phyloP scores from a whole-genome alignment of 139 green algal species.

The Chloropicon primus region DNA sequence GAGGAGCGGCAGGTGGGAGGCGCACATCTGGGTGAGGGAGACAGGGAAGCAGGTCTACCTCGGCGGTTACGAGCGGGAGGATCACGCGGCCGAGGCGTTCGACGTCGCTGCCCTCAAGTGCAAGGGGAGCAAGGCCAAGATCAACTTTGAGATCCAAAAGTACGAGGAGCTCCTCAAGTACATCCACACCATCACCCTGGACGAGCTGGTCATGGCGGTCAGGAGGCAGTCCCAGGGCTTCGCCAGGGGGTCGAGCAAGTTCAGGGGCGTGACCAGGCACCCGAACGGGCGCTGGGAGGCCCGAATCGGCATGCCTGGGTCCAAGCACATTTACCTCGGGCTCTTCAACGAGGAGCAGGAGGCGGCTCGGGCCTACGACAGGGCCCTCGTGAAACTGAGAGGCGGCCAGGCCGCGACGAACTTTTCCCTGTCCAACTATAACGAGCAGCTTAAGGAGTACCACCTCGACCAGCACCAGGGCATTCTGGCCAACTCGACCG shows the following conservation, averaged over 20 bases:
- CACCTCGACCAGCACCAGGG: not conserved
- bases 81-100: constrained; percentile 78
- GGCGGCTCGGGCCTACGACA: constrained; percentile 49
- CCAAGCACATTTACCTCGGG: constrained; percentile 81
- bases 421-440: constrained; percentile 49
- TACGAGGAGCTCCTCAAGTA: constrained; percentile 56
- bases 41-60: constrained; percentile 59
- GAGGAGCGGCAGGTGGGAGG: constrained; percentile 42
- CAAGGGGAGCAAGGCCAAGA: constrained; percentile 48
- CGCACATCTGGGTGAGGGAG: constrained; percentile 80
- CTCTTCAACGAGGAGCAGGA: constrained; percentile 40
- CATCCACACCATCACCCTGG: constrained; percentile 58
- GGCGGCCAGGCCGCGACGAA: constrained; percentile 67
- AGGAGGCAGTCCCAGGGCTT: constrained; percentile 74
- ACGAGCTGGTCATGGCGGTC: constrained; percentile 86
- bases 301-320: constrained; percentile 67
- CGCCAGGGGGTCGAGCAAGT: constrained; percentile 60
- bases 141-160: constrained; percentile 47
- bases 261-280: constrained; percentile 41
- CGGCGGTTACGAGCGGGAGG: constrained; percentile 47
- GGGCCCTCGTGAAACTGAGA: constrained; percentile 45
- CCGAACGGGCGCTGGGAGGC: constrained; percentile 64
- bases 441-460: constrained; percentile 26
- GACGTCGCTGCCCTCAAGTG: constrained; percentile 73
- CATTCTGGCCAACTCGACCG: not conserved